Conservation (phyloP, 768 basidiomycete species). For the Filobasidium wieringae region DNA sequence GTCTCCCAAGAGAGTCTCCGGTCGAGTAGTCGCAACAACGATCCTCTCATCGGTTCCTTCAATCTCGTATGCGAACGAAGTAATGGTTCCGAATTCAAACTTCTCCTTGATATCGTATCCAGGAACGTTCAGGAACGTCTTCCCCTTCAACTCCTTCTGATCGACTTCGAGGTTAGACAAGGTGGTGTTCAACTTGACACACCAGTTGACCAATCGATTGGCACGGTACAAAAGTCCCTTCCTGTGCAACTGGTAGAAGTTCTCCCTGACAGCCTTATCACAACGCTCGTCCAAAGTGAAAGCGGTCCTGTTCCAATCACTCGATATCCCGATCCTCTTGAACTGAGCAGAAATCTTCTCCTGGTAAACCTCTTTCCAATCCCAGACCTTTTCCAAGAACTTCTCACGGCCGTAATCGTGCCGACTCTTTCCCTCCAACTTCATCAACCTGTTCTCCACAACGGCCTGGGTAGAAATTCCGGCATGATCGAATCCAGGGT, state of each 20-base stretch:
- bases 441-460: slow-evolving; percentile 84
- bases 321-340: slow-evolving; percentile 76
- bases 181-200: slow-evolving; percentile 86
- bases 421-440: slow-evolving; percentile 64
- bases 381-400: slow-evolving; percentile 80
- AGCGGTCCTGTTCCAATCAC: slow-evolving; percentile 85
- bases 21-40: slow-evolving; percentile 90
- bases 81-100: slow-evolving; percentile 93
- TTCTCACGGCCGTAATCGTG: slow-evolving; percentile 91
- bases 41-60: slow-evolving; percentile 83
- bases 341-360: slow-evolving; percentile 82
- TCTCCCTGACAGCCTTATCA: slow-evolving; percentile 79
- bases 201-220: slow-evolving; percentile 97
- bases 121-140: slow-evolving; percentile 76
- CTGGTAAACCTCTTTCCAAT: slow-evolving; percentile 97
- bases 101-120: slow-evolving; percentile 91
- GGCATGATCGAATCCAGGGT: slow-evolving; percentile 95
- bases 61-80: slow-evolving; percentile 87
- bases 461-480: slow-evolving; percentile 97
- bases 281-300: slow-evolving; percentile 86
- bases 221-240: slow-evolving; percentile 87
- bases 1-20: slow-evolving; percentile 97
- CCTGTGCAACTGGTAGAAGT: slow-evolving; percentile 81
- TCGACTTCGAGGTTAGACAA: slow-evolving; percentile 98
- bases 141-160: slow-evolving; percentile 72